Evolutionary conservation across 2,329 filamentous ascomycete genomes (phyloP), one percentile per base, ranked within the genome.

Genomic region (Hirsutella minnesotensis): DNA sequence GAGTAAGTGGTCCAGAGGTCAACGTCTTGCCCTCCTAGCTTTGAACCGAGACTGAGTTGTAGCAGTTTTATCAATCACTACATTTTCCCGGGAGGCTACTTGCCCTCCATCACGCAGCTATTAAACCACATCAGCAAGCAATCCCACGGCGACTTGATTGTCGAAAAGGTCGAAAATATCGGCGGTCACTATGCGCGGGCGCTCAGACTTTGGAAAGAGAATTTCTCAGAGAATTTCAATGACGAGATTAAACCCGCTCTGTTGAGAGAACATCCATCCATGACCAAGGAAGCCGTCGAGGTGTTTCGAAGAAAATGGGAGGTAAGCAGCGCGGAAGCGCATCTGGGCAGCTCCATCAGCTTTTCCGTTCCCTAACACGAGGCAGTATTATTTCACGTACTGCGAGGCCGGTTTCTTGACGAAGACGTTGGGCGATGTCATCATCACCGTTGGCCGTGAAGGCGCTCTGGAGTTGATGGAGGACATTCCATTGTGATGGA

Each of bases 71-170:
- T 87, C 55, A 75, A 81, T 44, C 77, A 79, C 47, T 85, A 87
- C 60, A 86, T 87, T 43, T 87, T 88, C 60, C 83, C 83, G 0
- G 82, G 83, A n/a, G 83, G 83, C 1, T 81, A 86, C 53, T 64
- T 87, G 7, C 77, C 77, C 0, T 73, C 71, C 3, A 67, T 69
- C 27, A 73, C 68, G 13, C 72, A 79, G 49, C 61, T 81, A 16
- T 59, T 80, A 20, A 64, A 68, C 40, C 70, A 79, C 29, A 80
- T 87, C 48, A 72, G 69, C 34, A 66, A 67, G 21, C 77, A 77
- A 29, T 81, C 79, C 0, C 60, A 67, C 9, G 76, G 77, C 1
- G 73, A 72, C 0, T 65, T 87, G 7, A 72, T 86, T 12, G 70
- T 86, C 1, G 80, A 86, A 51, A 69, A 62, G 12, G 65, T 86